These are phyloP conservation scores for Cephalotrichum gorgonifer DNA, from an alignment of 2,329 filamentous ascomycete genomes.

Conservation along the genomic window DNA sequence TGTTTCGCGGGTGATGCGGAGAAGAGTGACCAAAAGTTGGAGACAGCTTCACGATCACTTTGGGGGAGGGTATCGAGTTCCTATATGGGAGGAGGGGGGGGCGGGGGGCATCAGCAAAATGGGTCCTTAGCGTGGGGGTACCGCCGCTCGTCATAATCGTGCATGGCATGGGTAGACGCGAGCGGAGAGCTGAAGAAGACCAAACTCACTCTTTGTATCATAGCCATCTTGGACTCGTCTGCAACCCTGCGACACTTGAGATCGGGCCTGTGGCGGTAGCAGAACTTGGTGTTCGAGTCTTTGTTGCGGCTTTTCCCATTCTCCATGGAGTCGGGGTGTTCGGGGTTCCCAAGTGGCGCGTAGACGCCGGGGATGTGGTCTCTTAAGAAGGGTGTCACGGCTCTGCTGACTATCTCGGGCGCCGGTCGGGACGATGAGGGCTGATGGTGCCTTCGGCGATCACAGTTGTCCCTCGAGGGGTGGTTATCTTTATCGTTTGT, in stretches of 20 bases:
- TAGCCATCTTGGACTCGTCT: constrained; percentile 93
- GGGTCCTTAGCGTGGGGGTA: constrained; percentile 1
- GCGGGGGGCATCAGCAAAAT: constrained; percentile 2
- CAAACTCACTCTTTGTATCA: constrained; percentile 68
- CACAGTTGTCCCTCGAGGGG: constrained; percentile 32
- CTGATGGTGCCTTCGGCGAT: constrained; percentile 38
- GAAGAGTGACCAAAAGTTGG: constrained; percentile 96
- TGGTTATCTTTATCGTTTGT: constrained; percentile 5
- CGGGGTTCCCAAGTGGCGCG: constrained; percentile 60
- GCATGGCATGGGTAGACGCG: neutral
- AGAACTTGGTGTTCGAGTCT: constrained; percentile 77
- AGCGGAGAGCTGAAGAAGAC: neutral
- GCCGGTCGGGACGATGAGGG: constrained; percentile 40
- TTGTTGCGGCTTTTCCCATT: constrained; percentile 26
- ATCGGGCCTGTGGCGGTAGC: constrained; percentile 90
- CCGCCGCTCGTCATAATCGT: neutral
- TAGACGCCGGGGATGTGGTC: constrained; percentile 87
- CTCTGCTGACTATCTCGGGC: constrained; percentile 60
- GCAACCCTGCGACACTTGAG: constrained; percentile 87
- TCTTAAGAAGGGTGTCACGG: constrained; percentile 78
- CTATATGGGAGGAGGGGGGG: constrained; percentile 26
- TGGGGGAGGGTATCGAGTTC: constrained; percentile 74
- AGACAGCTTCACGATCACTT: constrained; percentile 87
- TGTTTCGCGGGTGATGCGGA: constrained; percentile 91
- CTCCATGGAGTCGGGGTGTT: constrained; percentile 24